Base-by-base conservation (phyloP, 768 basidiomycete genomes). In the Mycena sanguinolenta region DNA sequence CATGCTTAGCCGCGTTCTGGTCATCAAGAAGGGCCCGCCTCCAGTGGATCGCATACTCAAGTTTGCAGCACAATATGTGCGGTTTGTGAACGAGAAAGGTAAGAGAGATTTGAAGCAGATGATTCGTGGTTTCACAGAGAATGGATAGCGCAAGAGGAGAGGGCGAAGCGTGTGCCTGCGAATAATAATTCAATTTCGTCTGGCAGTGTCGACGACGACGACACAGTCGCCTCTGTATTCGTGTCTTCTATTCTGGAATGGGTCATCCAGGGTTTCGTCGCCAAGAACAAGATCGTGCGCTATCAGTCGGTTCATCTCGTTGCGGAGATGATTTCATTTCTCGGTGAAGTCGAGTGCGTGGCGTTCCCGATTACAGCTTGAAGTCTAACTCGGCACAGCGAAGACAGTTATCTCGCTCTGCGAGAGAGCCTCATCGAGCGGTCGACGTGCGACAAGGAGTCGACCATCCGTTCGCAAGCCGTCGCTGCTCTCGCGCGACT, bases 261-360 rank as follows among this genome's bases (percentile, higher is more conserved):
- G 83, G 81, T 98, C 27, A 81, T 96, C 65, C 87, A 89, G 72
- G 97, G 96, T 3, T 96, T 96, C 80, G 75, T 85, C 5, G 95
- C 96, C 1, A 98, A 98, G 80, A 95, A 97, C 84, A 99, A 98
- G 84, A 86, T 87, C 54, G 91, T 94, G 27, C 88, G 97, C 19
- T 97, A 91, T 75, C 90, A 96, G 34, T 90, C 89, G 58, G 86
- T 95, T 0, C 92, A 94, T 63, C 82, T 94, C 25, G 89, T 97
- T n/a, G 91, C 94, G 0, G 92, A 95, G 75, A 91, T 96, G 86
- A 92, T 98, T 54, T 86, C 90, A 3, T 90, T 91, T 71, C 84
- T 98, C 2, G 95, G 95, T 1, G 94, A 96, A 83, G 89, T 98
- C 55, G 96, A 98, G 96, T 93, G 78, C 74, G 93, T 87, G 7